These are phyloP conservation scores for Rhodotorula paludigena DNA, from an alignment of 768 basidiomycete genomes.

Conservation along the genomic window DNA sequence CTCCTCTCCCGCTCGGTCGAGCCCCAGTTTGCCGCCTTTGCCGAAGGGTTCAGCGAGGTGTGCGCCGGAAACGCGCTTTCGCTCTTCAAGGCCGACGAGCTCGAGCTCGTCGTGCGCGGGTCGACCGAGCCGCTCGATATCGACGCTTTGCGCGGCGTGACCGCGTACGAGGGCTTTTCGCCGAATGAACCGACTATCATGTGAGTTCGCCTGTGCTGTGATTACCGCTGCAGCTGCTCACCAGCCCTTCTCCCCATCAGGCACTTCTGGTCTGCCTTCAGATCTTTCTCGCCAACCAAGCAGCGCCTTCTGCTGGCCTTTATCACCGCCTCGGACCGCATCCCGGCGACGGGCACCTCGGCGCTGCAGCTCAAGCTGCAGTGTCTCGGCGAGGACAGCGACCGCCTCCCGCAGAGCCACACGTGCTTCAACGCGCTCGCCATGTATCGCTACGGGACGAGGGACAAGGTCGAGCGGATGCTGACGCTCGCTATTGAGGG, in stretches of 20 bases:
- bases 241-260: neutral
- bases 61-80: slow-evolving; percentile 39
- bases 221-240: neutral
- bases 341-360: slow-evolving; percentile 40
- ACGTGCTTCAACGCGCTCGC: slow-evolving; percentile 41
- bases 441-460: slow-evolving; percentile 3
- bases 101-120: slow-evolving; percentile 42
- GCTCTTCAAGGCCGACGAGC: slow-evolving; percentile 40
- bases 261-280: slow-evolving; percentile 30
- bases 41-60: slow-evolving; percentile 34
- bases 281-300: neutral
- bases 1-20: slow-evolving; percentile 33
- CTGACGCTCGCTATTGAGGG: slow-evolving; percentile 28
- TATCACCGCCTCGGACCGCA: slow-evolving; percentile 39
- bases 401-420: slow-evolving; percentile 13
- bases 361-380: slow-evolving; percentile 28
- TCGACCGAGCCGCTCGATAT: slow-evolving; percentile 39
- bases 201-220: slow-evolving; percentile 6
- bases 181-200: slow-evolving; percentile 26
- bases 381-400: slow-evolving; percentile 10
- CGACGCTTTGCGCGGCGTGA: slow-evolving; percentile 31
- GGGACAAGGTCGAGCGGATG: slow-evolving; percentile 14
- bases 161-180: slow-evolving; percentile 35
- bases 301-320: slow-evolving; percentile 40
- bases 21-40: slow-evolving; percentile 39